Evolutionary conservation across 1,139 yeast genomes (phyloP).

Genomic region (Trichomonascaceae sp.): DNA sequence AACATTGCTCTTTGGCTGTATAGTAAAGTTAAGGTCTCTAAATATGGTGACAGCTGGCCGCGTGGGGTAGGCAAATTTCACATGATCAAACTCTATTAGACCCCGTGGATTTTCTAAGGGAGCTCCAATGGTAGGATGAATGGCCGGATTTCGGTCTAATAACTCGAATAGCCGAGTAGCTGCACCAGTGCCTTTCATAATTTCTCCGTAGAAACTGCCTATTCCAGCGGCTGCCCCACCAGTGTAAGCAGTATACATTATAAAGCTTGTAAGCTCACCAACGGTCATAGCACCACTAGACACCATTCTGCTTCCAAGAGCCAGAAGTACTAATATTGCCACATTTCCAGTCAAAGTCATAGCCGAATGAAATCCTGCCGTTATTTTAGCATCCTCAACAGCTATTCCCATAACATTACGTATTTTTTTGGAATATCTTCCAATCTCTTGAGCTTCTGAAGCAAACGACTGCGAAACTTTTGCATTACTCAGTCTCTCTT

Average conservation of each 20-base stretch:
- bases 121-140: slow-evolving; percentile 57
- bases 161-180: slow-evolving; percentile 88
- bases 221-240: slow-evolving; percentile 86
- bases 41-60: slow-evolving; percentile 71
- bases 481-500: slow-evolving; percentile 82
- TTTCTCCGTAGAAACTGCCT: slow-evolving; percentile 83
- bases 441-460: slow-evolving; percentile 65
- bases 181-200: slow-evolving; percentile 97
- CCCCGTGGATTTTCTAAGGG: slow-evolving; percentile 40
- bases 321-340: slow-evolving; percentile 67
- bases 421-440: slow-evolving; percentile 61
- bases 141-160: slow-evolving; percentile 65
- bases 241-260: slow-evolving; percentile 90
- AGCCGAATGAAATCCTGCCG: slow-evolving; percentile 59
- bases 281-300: slow-evolving; percentile 63
- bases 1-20: slow-evolving; percentile 78
- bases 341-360: slow-evolving; percentile 79
- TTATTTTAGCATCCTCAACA: slow-evolving; percentile 67
- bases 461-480: slow-evolving; percentile 86
- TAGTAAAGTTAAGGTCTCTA: slow-evolving; percentile 54
- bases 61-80: slow-evolving; percentile 78
- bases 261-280: slow-evolving; percentile 87
- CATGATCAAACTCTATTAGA: slow-evolving; percentile 56
- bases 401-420: slow-evolving; percentile 70
- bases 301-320: slow-evolving; percentile 77